Evolutionary conservation across 2,329 filamentous ascomycete genomes (phyloP), one percentile per base, ranked within the genome.

Genomic region (Aschersonia sp.): DNA sequence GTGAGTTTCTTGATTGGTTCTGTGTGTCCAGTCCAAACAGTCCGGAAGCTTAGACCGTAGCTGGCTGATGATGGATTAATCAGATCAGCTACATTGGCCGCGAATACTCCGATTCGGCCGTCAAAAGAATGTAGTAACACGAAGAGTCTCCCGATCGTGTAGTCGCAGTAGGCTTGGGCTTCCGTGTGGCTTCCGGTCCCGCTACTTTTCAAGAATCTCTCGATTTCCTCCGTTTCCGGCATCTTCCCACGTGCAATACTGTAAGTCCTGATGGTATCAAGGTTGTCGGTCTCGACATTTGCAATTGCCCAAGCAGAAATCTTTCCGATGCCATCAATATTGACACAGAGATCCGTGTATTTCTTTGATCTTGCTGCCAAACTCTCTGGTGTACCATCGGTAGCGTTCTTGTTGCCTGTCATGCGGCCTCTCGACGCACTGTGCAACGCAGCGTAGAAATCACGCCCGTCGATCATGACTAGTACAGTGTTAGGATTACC

Each of bases 271-370:
- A 79, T 72, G 4, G 75, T 71, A 50, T 77, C 77, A 54, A 77
- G 78, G 32, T 73, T 69, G 58, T 82, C 87, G 55, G 77, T 81
- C 37, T 84, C 83, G 22, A 94, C 76, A 58, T 90, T 89, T 61
- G 97, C 89, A 48, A 98, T 67, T 0, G 87, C 90, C 86, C 90
- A 95, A 0, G 87, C 87, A 41, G 86, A 88, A 83, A 97, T 87
- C 53, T 82, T 81, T 1, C 90, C 90, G 44, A 74, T 70, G n/a
- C 82, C 81, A 62, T 97, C 87, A 44, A 95, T 71, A 7, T 90
- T 80, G 30, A 97, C 73, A 54, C 88, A 92, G 3, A 98, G 78
- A 60, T 98, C 92, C 0, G 89, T 87, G 48, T 76, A 84, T 46
- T 83, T 82, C 51, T 90, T 92, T 8, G 87, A 87, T 54, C 95